A percentile compares a stretch with the other conserved stretches of the same genome.
phyloP scores from a whole-genome alignment of 129 eudicot species.

The Cynara cardunculus region DNA sequence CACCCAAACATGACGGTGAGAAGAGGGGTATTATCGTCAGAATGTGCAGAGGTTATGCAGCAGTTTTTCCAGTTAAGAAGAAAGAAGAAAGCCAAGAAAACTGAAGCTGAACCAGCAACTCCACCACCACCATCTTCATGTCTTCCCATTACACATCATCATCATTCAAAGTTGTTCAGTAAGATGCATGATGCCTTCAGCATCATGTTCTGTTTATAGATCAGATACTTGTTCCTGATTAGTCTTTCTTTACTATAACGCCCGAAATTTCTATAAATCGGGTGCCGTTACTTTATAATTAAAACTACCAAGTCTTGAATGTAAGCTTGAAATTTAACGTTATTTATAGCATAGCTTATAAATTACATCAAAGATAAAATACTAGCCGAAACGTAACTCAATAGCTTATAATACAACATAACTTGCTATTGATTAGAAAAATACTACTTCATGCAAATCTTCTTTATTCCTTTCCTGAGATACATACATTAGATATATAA shows the following conservation, averaged over 20 bases:
- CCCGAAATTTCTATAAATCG: too few relatives aligned
- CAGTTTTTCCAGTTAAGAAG: conserved; percentile 84
- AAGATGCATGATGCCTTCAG: conserved; percentile 66
- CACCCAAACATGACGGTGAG: conserved; percentile 76
- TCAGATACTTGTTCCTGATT: conserved; percentile 1
- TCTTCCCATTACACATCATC: conserved; percentile 48
- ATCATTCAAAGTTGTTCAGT: conserved; percentile 46
- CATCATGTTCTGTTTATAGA: conserved; percentile 67
- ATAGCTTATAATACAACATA: too few relatives aligned
- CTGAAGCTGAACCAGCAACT: conserved; percentile 34
- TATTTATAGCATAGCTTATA: too few relatives aligned
- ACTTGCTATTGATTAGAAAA: too few relatives aligned
- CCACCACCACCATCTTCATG: conserved; percentile 42
- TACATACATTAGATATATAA: too few relatives aligned
- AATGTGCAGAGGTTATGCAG: conserved; percentile 85
- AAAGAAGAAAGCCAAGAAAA: conserved; percentile 45
- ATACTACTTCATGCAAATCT: too few relatives aligned
- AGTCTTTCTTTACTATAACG: neutral
- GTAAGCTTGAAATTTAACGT: too few relatives aligned
- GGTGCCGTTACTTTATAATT: too few relatives aligned
- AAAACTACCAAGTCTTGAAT: too few relatives aligned
- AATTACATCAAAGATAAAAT: too few relatives aligned
- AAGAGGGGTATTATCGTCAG: conserved; percentile 75
- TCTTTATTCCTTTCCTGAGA: too few relatives aligned
- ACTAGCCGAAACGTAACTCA: too few relatives aligned